Evolutionary conservation across 73 alveolate genomes (phyloP), one percentile per base, ranked within the genome.

Genomic region (Halteria grandinella): DNA sequence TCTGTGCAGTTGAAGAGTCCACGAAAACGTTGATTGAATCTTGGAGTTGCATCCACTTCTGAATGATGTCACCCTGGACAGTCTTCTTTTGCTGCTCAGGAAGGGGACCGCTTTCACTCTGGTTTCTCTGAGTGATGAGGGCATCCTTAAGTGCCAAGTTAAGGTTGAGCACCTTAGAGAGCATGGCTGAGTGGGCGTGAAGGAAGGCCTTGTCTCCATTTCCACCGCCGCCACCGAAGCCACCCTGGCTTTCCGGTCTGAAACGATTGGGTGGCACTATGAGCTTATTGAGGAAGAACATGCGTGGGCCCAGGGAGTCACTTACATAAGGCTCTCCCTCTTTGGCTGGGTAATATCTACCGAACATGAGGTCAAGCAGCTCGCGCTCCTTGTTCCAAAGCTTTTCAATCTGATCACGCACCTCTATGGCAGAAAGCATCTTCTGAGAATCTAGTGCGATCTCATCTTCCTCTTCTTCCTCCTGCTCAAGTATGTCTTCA

Each of bases 191-290:
- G 75, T 93, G 99, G 44, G 90, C 93, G 63, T 92, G 97, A 36
- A 87, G 84, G 75, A 48, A 93, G 60, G 93, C 73, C 20, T 79
- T 69, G 74, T 89, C 97, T 18, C 88, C 86, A n/a, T n/a, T n/a
- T n/a, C n/a, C n/a, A 58, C 85, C 75, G 3, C 92, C 92, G 51
- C 92, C 93, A 1, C 90, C 94, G 36, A 84, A 87, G 33, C 87
- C 73, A 29, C 98, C 95, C 12, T 89, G 27, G 69, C 92, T 79
- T 54, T 93, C 98, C 29, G 98, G 99, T 39, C 99, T 62, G 72
- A 95, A 96, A 15, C 98, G 54, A 85, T 93, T 96, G 15, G 99
- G 99, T 10, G 97, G 91, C 28, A 96, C 97, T 37, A 93, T 62
- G 53, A 96, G 58, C 66, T 73, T 87, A 51, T 93, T 85, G 57